Base-by-base conservation (phyloP, 1,139 yeast genomes). In the Lodderomyces orthopsilosis region DNA sequence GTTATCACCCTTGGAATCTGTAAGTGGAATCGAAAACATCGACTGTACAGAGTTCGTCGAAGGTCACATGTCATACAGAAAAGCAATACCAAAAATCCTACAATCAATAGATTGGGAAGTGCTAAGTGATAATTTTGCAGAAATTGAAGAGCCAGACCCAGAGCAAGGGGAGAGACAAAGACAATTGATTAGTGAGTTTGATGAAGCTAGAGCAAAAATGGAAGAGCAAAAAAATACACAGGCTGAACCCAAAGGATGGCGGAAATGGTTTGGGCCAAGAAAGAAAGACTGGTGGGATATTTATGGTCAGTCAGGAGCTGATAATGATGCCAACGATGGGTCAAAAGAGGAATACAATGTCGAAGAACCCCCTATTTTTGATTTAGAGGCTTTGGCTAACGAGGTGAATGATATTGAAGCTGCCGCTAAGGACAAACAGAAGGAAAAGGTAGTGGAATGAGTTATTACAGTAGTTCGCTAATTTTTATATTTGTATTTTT, bases 21-120 rank as follows among this genome's bases (percentile, higher is more conserved):
- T 81, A 14, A 73, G 77, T 22, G 86, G 85, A 0, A 71, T 91
- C 35, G 96, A 90, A 50, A 93, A 91, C 59, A 74, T 85, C 47
- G 95, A 94, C 59, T 86, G 94, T 53, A 88, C 98, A 0, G 90
- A 84, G 14, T 58, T 76, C 41, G 96, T 93, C 2, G 93, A 86
- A 48, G 98, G 98, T 0, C 99, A 94, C 65, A 89, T 94, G 97
- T 87, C 88, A 5, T 94, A 94, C 63, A 85, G 98, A 69, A 85
- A 85, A 50, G 91, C 90, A 10, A 89, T 94, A 74, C 98, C 98
- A 1, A 80, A 79, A 53, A 73, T 94, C 41, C 63, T 94, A 51
- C 76, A 77, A 51, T 65, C 66, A 40, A 59, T 87, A 36, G 90
- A 88, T 8, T 87, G 95, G 83, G 86, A 88, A 48, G 87, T 93